phyloP scores from a whole-genome alignment of 2,329 filamentous ascomycete species.

The Sarocladiaceae sp. region DNA sequence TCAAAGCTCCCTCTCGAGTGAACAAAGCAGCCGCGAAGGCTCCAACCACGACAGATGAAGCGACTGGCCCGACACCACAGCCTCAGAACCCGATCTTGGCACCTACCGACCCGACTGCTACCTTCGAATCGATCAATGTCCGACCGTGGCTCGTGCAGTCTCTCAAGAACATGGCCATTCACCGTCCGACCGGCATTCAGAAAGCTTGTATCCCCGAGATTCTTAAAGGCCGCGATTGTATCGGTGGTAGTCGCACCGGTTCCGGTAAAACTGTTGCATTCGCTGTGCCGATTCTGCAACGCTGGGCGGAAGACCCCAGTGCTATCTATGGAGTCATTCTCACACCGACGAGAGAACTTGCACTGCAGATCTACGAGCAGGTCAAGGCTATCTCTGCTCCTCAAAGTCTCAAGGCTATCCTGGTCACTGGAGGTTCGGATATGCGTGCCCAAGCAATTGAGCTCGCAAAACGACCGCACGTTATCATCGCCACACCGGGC shows the following conservation, averaged over 20 bases:
- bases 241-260: constrained; percentile 90
- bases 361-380: constrained; percentile 94
- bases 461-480: constrained; percentile 75
- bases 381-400: constrained; percentile 88
- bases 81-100: constrained; percentile 37
- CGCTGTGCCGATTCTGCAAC: constrained; percentile 87
- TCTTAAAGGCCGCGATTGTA: constrained; percentile 84
- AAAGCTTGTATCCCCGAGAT: constrained; percentile 91
- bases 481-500: constrained; percentile 92
- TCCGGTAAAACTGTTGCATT: constrained; percentile 98
- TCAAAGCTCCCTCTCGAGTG: constrained; percentile 51
- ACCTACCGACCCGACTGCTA: constrained; percentile 53
- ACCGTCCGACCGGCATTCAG: constrained; percentile 86
- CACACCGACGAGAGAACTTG: constrained; percentile 87
- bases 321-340: constrained; percentile 87
- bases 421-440: constrained; percentile 90
- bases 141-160: constrained; percentile 86
- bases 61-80: constrained; percentile 10
- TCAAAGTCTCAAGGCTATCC: constrained; percentile 78
- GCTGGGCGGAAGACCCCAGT: constrained; percentile 87
- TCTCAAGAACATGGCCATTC: constrained; percentile 73
- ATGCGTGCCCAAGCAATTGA: constrained; percentile 89
- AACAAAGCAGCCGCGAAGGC: constrained; percentile 27
- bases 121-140: constrained; percentile 69
- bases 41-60: constrained; percentile 14